Evolutionary conservation across 169 alveolate species (phyloP), one percentile per base, ranked within the genome.

Genomic region (Cryptosporidium muris): DNA sequence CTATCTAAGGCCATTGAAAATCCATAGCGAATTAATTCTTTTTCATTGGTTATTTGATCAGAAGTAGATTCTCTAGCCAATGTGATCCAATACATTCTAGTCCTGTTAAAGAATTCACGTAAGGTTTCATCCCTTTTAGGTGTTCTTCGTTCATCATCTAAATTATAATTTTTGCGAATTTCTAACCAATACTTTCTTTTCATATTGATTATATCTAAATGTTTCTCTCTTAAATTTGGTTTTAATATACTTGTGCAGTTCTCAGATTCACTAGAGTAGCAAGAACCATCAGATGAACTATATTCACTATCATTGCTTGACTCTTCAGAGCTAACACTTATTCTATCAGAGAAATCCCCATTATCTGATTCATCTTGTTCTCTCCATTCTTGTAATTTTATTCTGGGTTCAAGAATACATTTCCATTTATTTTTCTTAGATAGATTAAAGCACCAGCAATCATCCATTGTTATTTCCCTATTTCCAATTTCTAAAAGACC

Each of bases 401-500:
- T 25, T 7, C 74, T 74, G 34, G 36, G 45, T n/a, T 66, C 90
- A 51, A 91, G 80, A 56, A 90, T 82, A 47, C 92, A 88, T 49
- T 64, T 81, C 95, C 95, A 92, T 11, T 60, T 85, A 89, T 91
- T 85, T 37, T 90, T 90, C 74, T 88, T 92, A 16, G 89, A 88
- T 11, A 74, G 54, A 67, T 91, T 82, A 56, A 91, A 88, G 38
- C 88, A 89, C 95, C 95, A 92, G 66, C 92, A 89, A 74, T 92
- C 95, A 63, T 88, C 92, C 25, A 92, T 80, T 51, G 92, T 92
- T 51, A 92, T 80, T 51, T 82, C 92, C 60, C 80, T 90, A 62
- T 81, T 88, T 53, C 91, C 92, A 16, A 88, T 67, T 81, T 92
- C 95, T 89, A 90, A 80, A 80, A 91, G 48, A 16, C 95, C 95